phyloP scores from a whole-genome alignment of 228 moss, liverwort and hornwort species.

The Sphagnum fallax region DNA sequence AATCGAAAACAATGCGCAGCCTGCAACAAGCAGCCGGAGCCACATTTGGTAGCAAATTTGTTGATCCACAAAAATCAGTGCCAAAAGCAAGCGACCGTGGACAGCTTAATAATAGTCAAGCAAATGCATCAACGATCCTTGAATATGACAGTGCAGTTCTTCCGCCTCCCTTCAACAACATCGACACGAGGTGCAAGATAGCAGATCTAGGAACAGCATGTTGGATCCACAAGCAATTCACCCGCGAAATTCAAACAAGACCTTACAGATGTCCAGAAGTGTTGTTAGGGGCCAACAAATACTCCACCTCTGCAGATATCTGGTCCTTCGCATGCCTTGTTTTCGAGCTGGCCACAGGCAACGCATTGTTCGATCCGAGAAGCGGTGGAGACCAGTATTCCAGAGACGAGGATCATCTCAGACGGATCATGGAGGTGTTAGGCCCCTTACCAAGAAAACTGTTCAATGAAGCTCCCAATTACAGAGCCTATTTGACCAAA shows the following conservation, averaged over 20 bases:
- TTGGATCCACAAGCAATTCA: constrained; percentile 49
- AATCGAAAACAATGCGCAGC: too few relatives aligned
- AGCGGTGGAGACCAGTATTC: constrained; percentile 50
- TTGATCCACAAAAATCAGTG: too few relatives aligned
- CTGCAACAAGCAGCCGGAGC: too few relatives aligned
- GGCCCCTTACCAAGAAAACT: constrained; percentile 49
- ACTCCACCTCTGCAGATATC: constrained; percentile 60
- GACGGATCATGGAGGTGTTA: constrained; percentile 67
- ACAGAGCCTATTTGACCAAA: constrained; percentile 18
- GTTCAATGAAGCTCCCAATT: constrained; percentile 11
- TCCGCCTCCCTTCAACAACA: too few relatives aligned
- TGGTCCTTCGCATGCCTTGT: constrained; percentile 90
- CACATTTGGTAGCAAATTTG: too few relatives aligned
- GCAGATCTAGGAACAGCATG: constrained; percentile 78
- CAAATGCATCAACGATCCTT: too few relatives aligned
- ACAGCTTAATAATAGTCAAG: too few relatives aligned
- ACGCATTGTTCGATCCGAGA: constrained; percentile 65
- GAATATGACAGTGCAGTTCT: too few relatives aligned
- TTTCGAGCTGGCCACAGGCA: constrained; percentile 79
- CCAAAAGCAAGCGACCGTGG: too few relatives aligned
- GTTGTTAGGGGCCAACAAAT: constrained; percentile 47
- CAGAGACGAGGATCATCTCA: constrained; percentile 81
- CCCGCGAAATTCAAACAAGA: constrained; percentile 61
- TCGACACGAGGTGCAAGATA: constrained; percentile 64
- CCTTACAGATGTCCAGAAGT: constrained; percentile 80